These are phyloP conservation scores for Eimeria sp. DNA, from an alignment of 169 alveolate genomes.

Conservation along the genomic window DNA sequence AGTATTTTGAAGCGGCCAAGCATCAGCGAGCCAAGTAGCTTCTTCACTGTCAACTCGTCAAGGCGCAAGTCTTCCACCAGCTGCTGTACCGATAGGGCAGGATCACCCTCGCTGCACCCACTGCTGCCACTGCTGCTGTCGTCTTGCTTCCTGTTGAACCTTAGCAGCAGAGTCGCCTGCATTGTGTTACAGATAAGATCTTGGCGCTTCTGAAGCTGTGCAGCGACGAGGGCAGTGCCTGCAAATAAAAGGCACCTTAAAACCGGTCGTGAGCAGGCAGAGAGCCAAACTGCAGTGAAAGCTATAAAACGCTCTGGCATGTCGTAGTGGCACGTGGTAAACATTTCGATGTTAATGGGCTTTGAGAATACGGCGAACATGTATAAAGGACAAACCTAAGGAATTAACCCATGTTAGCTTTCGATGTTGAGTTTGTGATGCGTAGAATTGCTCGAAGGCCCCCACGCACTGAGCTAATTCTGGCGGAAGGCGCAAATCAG, in stretches of 20 bases:
- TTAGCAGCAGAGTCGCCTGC: slow-evolving; percentile 89
- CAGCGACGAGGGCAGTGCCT: slow-evolving; percentile 83
- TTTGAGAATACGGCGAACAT: not conserved
- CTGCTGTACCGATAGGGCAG: slow-evolving; percentile 50
- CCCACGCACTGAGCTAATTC: slow-evolving; percentile 81
- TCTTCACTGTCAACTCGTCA: slow-evolving; percentile 80
- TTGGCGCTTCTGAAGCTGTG: slow-evolving; percentile 76
- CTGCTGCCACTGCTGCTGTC: slow-evolving; percentile 28
- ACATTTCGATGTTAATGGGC: not conserved
- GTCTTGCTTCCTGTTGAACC: slow-evolving; percentile 84
- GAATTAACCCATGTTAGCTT: slow-evolving; percentile 92
- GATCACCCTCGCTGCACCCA: slow-evolving; percentile 33
- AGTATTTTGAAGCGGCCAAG: slow-evolving; percentile 81
- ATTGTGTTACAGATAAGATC: slow-evolving; percentile 87
- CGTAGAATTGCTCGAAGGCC: slow-evolving; percentile 86
- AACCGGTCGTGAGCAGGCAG: slow-evolving; percentile 1
- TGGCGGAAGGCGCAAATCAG: slow-evolving; percentile 84
- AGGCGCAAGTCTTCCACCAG: slow-evolving; percentile 57
- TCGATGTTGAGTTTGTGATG: slow-evolving; percentile 89
- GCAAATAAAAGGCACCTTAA: not conserved
- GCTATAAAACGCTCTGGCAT: not conserved
- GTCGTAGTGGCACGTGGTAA: not conserved
- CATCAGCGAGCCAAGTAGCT: slow-evolving; percentile 81
- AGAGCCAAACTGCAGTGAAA: not conserved
- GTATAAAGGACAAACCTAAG: slow-evolving; percentile 85